These are phyloP conservation scores for Tetrahymena thermophila DNA, from an alignment of 73 alveolate species.

Conservation along the genomic window DNA sequence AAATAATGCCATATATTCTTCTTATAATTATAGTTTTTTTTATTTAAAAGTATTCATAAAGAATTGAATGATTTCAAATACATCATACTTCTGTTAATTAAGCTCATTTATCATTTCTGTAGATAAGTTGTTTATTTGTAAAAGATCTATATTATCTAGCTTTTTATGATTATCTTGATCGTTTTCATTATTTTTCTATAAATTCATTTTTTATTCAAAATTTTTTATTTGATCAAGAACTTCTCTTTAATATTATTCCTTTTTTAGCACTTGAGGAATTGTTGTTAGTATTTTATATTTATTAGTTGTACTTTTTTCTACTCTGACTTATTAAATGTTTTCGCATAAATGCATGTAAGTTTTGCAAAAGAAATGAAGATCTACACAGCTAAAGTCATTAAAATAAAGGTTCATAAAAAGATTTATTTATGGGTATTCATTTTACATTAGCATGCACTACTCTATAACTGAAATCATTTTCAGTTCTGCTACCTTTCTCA, in stretches of 20 bases:
- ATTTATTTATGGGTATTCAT: background rate
- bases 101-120: background rate
- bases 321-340: background rate
- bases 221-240: background rate
- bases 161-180: background rate
- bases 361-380: background rate
- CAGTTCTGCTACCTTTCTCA: background rate
- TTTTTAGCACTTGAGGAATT: background rate
- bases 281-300: background rate
- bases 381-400: background rate
- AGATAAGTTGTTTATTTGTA: background rate
- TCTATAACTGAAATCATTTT: background rate
- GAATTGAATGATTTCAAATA: background rate
- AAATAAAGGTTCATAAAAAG: background rate
- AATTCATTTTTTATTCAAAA: background rate
- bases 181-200: background rate
- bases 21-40: background rate
- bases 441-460: background rate
- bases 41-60: background rate
- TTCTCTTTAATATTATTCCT: background rate
- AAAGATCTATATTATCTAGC: background rate
- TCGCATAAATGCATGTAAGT: background rate
- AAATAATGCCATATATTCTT: background rate
- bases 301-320: background rate
- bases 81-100: background rate